Evolutionary conservation across 2,329 filamentous ascomycete genomes (phyloP).

Genomic region (Phialophora chinensis): DNA sequence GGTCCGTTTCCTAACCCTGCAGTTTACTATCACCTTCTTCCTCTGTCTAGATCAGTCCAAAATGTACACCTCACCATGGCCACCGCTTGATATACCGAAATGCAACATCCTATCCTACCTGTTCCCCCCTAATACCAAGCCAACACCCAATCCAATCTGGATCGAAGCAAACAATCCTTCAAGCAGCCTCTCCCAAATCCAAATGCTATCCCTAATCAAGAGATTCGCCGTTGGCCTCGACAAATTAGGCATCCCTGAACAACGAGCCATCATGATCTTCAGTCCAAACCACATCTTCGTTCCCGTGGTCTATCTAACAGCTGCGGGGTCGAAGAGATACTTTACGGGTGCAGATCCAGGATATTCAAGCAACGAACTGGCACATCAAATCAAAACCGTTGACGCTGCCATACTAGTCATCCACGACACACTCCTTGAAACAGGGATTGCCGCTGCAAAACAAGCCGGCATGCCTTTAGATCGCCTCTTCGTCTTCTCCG

Average conservation of each 20-base stretch:
- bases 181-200: constrained; percentile 63
- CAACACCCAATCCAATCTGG: constrained; percentile 50
- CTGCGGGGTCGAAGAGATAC: constrained; percentile 57
- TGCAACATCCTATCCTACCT: constrained; percentile 54
- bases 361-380: too few relatives aligned
- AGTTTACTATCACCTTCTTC: too few relatives aligned
- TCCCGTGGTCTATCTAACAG: constrained; percentile 51
- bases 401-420: too few relatives aligned
- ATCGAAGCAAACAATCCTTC: constrained; percentile 68
- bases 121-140: constrained; percentile 49
- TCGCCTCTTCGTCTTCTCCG: too few relatives aligned
- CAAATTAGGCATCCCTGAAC: constrained; percentile 64
- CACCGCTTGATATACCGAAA: constrained; percentile 39
- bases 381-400: too few relatives aligned
- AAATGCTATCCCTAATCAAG: constrained; percentile 69
- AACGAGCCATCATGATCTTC: constrained; percentile 72
- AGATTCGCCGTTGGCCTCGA: constrained; percentile 70
- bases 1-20: too few relatives aligned
- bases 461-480: too few relatives aligned
- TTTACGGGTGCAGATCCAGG: constrained; percentile 53
- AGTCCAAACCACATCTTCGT: constrained; percentile 73
- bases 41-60: too few relatives aligned
- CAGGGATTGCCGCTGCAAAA: too few relatives aligned
- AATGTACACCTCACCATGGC: too few relatives aligned
- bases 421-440: too few relatives aligned